A percentile compares a stretch with the other conserved stretches of the same genome.
Conservation (phyloP, 768 basidiomycete species). For the Holtermannia corniformis region DNA sequence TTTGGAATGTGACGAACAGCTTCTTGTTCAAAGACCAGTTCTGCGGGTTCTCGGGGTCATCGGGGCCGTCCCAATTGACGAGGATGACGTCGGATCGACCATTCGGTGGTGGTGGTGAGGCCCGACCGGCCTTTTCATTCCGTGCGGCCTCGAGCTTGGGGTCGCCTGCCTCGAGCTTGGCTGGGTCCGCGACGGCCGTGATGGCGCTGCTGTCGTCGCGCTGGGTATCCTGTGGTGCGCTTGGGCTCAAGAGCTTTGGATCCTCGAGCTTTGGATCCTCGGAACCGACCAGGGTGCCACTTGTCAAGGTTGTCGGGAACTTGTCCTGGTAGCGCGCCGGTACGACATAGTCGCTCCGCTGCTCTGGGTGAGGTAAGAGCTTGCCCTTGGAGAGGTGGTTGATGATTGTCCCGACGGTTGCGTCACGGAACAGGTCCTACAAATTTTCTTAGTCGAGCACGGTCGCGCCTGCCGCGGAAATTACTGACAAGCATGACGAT, state of each 20-base stretch:
- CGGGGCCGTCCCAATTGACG: conserved; percentile 20
- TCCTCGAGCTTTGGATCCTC: not conserved
- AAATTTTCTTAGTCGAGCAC: no score
- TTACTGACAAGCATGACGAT: no score
- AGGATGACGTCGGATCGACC: not conserved
- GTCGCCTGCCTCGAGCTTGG: not conserved
- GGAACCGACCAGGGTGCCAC: not conserved
- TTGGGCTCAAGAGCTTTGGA: not conserved
- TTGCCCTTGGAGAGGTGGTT: conserved; percentile 8
- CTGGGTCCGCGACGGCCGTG: not conserved
- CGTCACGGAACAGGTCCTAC: not conserved
- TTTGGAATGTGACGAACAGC: conserved; percentile 14
- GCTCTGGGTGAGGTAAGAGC: conserved; percentile 18
- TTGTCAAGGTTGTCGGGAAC: not conserved
- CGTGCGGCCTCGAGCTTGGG: no score
- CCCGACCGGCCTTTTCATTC: no score
- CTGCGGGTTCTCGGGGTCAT: conserved; percentile 35
- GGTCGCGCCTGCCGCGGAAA: no score
- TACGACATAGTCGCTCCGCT: conserved; percentile 15
- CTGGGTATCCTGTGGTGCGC: no score
- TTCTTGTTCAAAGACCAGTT: conserved; percentile 32
- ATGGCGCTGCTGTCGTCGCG: no score
- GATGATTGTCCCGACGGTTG: conserved; percentile 13
- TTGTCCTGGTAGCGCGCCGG: conserved; percentile 20
- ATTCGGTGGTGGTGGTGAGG: not conserved